Conservation (phyloP, 2,329 filamentous ascomycete species). For the Cercospora sp. region DNA sequence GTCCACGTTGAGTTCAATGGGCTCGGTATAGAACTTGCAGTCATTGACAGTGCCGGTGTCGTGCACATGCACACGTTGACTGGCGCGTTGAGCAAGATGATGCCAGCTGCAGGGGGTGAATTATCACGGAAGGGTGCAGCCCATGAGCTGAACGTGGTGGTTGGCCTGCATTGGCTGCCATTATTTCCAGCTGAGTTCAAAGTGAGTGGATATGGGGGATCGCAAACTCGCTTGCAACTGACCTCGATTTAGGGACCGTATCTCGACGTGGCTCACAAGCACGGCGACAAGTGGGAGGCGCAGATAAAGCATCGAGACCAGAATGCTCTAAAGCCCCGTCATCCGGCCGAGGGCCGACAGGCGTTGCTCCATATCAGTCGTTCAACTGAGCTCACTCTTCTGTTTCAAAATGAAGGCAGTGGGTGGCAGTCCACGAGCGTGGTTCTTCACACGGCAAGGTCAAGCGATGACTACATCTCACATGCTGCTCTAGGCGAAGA, state of each 20-base stretch:
- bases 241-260: slow-evolving; percentile 38
- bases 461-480: slow-evolving; percentile 67
- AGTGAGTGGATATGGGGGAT: slow-evolving; percentile 25
- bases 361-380: slow-evolving; percentile 76
- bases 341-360: slow-evolving; percentile 69
- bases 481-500: slow-evolving; percentile 69
- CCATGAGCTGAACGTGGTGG: slow-evolving; percentile 72
- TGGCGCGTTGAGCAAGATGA: slow-evolving; percentile 72
- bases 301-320: slow-evolving; percentile 63
- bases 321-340: slow-evolving; percentile 66
- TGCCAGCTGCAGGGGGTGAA: slow-evolving; percentile 53
- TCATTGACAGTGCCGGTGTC: slow-evolving; percentile 77
- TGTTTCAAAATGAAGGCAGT: slow-evolving; percentile 73
- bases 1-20: slow-evolving; percentile 83
- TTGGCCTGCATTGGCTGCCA: slow-evolving; percentile 78
- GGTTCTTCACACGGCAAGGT: slow-evolving; percentile 53
- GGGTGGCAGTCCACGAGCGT: slow-evolving; percentile 68
- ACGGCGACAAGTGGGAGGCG: slow-evolving; percentile 63
- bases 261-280: slow-evolving; percentile 42
- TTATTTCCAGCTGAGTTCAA: slow-evolving; percentile 41
- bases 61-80: slow-evolving; percentile 73
- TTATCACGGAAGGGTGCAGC: slow-evolving; percentile 66
- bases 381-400: slow-evolving; percentile 70
- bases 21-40: slow-evolving; percentile 74
- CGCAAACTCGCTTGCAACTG: slow-evolving; percentile 18